Evolutionary conservation across 2,329 filamentous ascomycete species (phyloP).

Genomic region (Arachnomyces sp.): DNA sequence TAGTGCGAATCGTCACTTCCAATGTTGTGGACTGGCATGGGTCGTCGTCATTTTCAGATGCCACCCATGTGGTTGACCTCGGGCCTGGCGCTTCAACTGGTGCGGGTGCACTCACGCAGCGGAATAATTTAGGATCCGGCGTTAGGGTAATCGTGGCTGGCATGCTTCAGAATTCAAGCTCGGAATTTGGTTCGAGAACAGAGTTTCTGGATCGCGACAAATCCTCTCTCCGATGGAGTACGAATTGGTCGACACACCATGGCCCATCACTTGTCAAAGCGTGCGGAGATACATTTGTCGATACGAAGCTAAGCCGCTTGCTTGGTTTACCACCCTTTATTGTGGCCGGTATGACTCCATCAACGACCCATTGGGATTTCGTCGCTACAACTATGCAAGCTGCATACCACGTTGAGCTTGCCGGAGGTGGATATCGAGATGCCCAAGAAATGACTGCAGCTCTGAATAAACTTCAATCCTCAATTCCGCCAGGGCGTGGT

Average conservation of each 20-base stretch:
- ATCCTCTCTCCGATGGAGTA: no score
- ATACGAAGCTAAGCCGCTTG: constrained; percentile 41
- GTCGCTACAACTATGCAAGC: neutral
- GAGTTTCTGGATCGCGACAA: no score
- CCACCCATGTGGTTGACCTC: constrained; percentile 29
- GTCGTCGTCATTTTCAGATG: constrained; percentile 16
- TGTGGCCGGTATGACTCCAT: neutral
- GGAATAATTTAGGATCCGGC: constrained; percentile 24
- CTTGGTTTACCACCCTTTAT: constrained; percentile 33
- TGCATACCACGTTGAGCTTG: neutral
- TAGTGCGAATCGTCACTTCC: constrained; percentile 21
- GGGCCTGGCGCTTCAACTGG: constrained; percentile 24
- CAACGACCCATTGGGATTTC: neutral
- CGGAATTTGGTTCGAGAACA: no score
- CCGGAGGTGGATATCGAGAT: neutral
- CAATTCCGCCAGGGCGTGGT: constrained; percentile 41
- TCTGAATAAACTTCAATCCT: constrained; percentile 37
- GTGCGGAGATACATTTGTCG: constrained; percentile 32
- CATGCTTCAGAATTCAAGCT: constrained; percentile 13
- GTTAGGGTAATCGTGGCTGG: constrained; percentile 21
- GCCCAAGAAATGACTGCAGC: constrained; percentile 36
- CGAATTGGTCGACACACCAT: no score
- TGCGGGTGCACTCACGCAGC: constrained; percentile 21
- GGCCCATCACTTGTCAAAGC: constrained; percentile 14
- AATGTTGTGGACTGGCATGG: constrained; percentile 21